Evolutionary conservation across 1,284 basidiomycete genomes (phyloP).

Genomic region (Ustilago curta): DNA sequence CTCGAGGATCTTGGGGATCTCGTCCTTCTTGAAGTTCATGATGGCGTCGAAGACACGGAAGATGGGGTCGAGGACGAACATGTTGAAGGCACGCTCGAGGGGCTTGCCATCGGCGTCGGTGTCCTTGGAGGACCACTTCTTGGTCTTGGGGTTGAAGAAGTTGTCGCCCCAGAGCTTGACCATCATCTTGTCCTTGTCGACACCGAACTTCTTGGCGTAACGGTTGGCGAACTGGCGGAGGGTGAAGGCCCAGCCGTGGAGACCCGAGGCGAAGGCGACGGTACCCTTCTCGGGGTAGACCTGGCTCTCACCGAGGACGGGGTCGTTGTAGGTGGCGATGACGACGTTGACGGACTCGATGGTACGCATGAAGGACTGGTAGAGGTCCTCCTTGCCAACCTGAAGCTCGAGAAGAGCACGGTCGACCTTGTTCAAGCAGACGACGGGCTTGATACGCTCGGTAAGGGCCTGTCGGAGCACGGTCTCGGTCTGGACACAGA

Average conservation of each 20-base stretch:
- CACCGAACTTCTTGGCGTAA: slow-evolving; percentile 99
- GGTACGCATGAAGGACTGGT: slow-evolving; percentile 97
- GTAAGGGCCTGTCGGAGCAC: slow-evolving; percentile 96
- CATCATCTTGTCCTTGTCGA: slow-evolving; percentile 99
- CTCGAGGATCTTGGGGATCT: slow-evolving; percentile 85
- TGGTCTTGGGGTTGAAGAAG: slow-evolving; percentile 97
- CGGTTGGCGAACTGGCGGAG: slow-evolving; percentile 95
- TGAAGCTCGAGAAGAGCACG: slow-evolving; percentile 99
- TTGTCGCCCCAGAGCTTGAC: slow-evolving; percentile 98
- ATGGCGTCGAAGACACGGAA: slow-evolving; percentile 98
- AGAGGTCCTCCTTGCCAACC: slow-evolving; percentile 95
- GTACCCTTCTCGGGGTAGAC: slow-evolving; percentile 99
- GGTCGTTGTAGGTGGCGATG: slow-evolving; percentile 97
- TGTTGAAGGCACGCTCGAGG: slow-evolving; percentile 76
- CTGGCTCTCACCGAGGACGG: slow-evolving; percentile 94
- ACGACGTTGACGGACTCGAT: slow-evolving; percentile 99
- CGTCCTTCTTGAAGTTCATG: slow-evolving; percentile 99
- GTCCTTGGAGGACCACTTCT: slow-evolving; percentile 92
- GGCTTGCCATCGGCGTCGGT: slow-evolving; percentile 84
- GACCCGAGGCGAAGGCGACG: slow-evolving; percentile 98
- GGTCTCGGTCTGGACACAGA: slow-evolving; percentile 99
- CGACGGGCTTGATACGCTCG: slow-evolving; percentile 99
- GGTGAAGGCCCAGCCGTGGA: slow-evolving; percentile 99
- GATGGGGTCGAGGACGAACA: slow-evolving; percentile 98
- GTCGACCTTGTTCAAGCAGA: slow-evolving; percentile 99